These are phyloP conservation scores for Cenchrus fungigraminus DNA, from an alignment of 176 grass and related monocot species.

Conservation along the genomic window DNA sequence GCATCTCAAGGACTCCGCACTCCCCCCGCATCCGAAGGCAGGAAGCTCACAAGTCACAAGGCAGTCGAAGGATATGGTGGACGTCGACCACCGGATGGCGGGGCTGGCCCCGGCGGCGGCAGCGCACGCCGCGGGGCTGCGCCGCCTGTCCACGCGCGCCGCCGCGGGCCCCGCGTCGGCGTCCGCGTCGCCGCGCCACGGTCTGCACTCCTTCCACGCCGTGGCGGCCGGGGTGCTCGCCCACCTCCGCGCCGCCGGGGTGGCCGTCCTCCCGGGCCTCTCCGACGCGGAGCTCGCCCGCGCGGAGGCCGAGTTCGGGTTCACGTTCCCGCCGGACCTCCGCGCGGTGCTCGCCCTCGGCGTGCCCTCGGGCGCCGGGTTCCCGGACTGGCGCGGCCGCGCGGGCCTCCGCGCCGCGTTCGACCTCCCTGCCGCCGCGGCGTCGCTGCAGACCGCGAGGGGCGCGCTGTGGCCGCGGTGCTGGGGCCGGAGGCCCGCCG, in stretches of 20 bases:
- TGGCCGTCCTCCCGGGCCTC: slow-evolving; percentile 62
- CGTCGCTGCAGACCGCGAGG: slow-evolving; percentile 61
- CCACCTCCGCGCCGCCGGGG: slow-evolving; percentile 61
- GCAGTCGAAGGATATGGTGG: slow-evolving; percentile 57
- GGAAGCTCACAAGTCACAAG: background rate
- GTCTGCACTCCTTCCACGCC: slow-evolving; percentile 68
- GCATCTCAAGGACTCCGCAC: background rate
- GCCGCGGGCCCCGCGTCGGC: slow-evolving; percentile 51
- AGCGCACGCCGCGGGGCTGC: slow-evolving; percentile 71
- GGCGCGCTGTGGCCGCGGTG: slow-evolving; percentile 80
- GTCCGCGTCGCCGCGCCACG: slow-evolving; percentile 57
- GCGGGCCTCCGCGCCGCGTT: slow-evolving; percentile 43
- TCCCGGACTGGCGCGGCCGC: slow-evolving; percentile 77
- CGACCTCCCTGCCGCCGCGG: slow-evolving; percentile 64
- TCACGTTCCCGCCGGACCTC: slow-evolving; percentile 93
- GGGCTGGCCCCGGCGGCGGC: slow-evolving; percentile 43
- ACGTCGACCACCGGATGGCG: slow-evolving; percentile 72
- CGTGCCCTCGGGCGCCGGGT: slow-evolving; percentile 64
- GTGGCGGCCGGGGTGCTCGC: slow-evolving; percentile 56
- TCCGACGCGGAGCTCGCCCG: slow-evolving; percentile 70
- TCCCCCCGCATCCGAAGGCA: background rate
- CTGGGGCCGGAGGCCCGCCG: slow-evolving; percentile 66
- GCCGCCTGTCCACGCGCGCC: slow-evolving; percentile 85
- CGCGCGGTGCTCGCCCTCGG: slow-evolving; percentile 75
- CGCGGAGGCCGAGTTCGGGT: slow-evolving; percentile 73